Evolutionary conservation across 768 basidiomycete genomes (phyloP).

Genomic region (Antrodiella citrinella): DNA sequence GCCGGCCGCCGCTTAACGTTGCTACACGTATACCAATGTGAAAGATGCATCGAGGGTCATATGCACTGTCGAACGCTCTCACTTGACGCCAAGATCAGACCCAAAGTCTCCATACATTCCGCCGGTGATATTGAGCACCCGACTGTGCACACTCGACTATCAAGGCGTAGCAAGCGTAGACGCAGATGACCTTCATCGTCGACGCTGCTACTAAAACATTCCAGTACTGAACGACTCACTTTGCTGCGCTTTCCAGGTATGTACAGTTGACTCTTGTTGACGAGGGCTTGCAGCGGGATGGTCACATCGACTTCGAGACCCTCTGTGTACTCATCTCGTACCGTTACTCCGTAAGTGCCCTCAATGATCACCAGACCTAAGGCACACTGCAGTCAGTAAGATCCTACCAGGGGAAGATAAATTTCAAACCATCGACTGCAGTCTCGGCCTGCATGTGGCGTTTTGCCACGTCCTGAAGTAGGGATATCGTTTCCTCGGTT

Average conservation of each 20-base stretch:
- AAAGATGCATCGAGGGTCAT: too few species aligned
- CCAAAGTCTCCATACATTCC: not conserved
- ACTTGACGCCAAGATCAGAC: not conserved
- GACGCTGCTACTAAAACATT: constrained; percentile 4
- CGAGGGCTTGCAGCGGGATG: constrained; percentile 72
- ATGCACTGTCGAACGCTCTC: too few species aligned
- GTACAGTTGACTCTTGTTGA: constrained; percentile 68
- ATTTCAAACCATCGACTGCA: constrained; percentile 50
- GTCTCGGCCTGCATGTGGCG: constrained; percentile 58
- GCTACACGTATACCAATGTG: too few species aligned
- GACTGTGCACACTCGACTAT: too few species aligned
- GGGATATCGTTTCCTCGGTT: constrained; percentile 48
- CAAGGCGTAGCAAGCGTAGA: constrained; percentile 2
- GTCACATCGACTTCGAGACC: constrained; percentile 70
- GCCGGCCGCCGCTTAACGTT: not conserved
- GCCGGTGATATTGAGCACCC: not conserved
- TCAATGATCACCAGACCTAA: constrained; percentile 71
- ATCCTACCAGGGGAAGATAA: constrained; percentile 5
- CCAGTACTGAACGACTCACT: constrained; percentile 37
- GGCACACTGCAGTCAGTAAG: too few species aligned
- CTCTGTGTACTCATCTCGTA: constrained; percentile 39
- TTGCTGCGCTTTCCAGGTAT: constrained; percentile 73
- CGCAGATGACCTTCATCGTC: not conserved
- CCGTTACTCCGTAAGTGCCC: constrained; percentile 61
- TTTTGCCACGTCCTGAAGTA: constrained; percentile 63